A percentile compares a stretch with the other conserved stretches of the same genome.
phyloP scores from a whole-genome alignment of 1,284 basidiomycete genomes.

The Phaffia rhodozyma region DNA sequence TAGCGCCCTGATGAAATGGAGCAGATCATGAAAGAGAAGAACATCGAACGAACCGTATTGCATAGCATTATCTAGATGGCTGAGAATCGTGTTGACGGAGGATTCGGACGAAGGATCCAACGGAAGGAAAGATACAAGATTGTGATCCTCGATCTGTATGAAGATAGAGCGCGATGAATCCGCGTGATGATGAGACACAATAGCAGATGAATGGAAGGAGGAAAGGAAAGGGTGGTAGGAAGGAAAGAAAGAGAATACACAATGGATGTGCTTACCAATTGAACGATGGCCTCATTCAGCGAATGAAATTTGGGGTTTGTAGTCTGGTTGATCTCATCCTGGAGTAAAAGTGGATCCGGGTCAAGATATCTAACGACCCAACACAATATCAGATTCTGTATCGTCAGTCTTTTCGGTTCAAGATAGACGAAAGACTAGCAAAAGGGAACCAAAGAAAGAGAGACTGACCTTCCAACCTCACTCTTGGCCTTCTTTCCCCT shows the following conservation, averaged over 20 bases:
- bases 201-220: constrained; percentile 8
- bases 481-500: constrained; percentile 58
- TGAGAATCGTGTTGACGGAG: constrained; percentile 77
- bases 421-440: background rate
- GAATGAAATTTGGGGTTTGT: constrained; percentile 81
- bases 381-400: constrained; percentile 1
- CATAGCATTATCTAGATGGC: constrained; percentile 94
- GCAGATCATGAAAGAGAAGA: background rate
- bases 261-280: constrained; percentile 47
- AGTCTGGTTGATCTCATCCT: constrained; percentile 49
- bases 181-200: background rate
- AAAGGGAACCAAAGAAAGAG: background rate
- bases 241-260: background rate
- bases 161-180: background rate
- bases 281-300: constrained; percentile 87
- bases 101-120: constrained; percentile 84
- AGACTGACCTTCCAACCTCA: constrained; percentile 57
- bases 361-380: constrained; percentile 63
- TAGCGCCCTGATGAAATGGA: background rate
- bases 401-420: constrained; percentile 5
- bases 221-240: constrained; percentile 4
- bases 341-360: constrained; percentile 85
- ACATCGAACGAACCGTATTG: constrained; percentile 65
- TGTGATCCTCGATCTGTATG: constrained; percentile 88
- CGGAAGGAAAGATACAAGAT: constrained; percentile 91